phyloP scores from a whole-genome alignment of 176 grass and related monocot species.

The Hsuehochloa calcarea region DNA sequence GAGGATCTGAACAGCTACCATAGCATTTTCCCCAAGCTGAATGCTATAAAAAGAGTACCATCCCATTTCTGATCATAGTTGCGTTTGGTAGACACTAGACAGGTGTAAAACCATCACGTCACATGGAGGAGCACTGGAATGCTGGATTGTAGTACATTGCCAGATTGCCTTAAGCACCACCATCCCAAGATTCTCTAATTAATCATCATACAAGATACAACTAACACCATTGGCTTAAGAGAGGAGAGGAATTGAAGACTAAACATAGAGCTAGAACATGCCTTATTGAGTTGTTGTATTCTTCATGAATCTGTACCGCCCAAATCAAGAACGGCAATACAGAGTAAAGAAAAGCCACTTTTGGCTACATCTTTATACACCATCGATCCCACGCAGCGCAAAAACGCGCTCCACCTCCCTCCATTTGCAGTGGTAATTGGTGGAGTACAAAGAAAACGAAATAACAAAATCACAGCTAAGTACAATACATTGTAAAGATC shows the following conservation, averaged over 20 bases:
- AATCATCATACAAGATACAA: neutral
- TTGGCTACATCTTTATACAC: neutral
- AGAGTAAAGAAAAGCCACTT: conserved; percentile 7
- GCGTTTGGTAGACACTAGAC: neutral
- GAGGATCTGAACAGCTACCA: neutral
- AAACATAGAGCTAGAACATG: neutral
- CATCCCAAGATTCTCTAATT: neutral
- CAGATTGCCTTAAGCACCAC: neutral
- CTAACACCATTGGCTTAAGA: neutral
- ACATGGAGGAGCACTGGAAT: neutral
- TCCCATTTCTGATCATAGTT: neutral
- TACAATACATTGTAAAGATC: neutral
- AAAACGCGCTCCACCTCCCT: neutral
- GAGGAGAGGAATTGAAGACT: neutral
- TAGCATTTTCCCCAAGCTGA: neutral
- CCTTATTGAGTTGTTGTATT: neutral
- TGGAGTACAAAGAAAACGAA: neutral
- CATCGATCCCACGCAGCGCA: neutral
- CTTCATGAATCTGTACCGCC: neutral
- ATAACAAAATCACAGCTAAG: neutral
- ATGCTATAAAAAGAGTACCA: neutral
- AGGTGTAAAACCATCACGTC: neutral
- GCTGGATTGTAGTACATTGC: neutral
- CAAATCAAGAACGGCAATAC: neutral
- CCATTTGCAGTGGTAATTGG: neutral